phyloP scores from a whole-genome alignment of 1,284 basidiomycete species.

The Ceratobasidium sp. region DNA sequence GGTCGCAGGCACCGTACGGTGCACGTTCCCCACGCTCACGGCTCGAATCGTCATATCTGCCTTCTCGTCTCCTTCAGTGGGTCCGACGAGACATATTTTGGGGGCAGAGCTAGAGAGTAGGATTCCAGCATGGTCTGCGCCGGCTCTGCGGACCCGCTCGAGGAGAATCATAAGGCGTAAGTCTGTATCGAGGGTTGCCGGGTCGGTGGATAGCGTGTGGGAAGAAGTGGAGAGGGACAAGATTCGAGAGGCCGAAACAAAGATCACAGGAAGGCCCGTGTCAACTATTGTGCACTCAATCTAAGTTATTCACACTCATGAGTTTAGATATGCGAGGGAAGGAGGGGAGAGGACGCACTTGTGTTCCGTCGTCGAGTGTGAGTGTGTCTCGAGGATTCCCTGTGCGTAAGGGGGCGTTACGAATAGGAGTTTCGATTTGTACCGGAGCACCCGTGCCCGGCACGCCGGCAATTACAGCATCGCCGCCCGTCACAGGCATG shows the following conservation, averaged over 20 bases:
- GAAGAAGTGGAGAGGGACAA: constrained; percentile 50
- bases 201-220: constrained; percentile 47
- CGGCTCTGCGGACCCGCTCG: constrained; percentile 22
- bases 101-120: constrained; percentile 39
- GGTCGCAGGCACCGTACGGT: constrained; percentile 46
- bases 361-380: constrained; percentile 23
- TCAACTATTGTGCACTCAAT: constrained; percentile 42
- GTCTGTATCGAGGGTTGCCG: constrained; percentile 47
- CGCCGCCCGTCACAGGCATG: constrained; percentile 34
- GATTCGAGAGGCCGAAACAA: constrained; percentile 50
- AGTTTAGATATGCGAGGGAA: background rate
- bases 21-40: constrained; percentile 46
- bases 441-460: constrained; percentile 40
- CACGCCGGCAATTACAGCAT: constrained; percentile 40
- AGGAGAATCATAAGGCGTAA: constrained; percentile 24
- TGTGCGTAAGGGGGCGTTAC: constrained; percentile 22
- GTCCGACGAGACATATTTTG: constrained; percentile 45
- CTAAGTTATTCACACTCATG: background rate
- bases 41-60: constrained; percentile 44
- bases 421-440: constrained; percentile 43
- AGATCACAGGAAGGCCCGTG: constrained; percentile 49
- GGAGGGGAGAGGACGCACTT: constrained; percentile 1
- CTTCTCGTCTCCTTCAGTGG: constrained; percentile 20
- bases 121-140: constrained; percentile 16
- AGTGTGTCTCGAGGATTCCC: constrained; percentile 30